These are phyloP conservation scores for Rhodocollybia butyracea DNA, from an alignment of 768 basidiomycete genomes.

Conservation along the genomic window DNA sequence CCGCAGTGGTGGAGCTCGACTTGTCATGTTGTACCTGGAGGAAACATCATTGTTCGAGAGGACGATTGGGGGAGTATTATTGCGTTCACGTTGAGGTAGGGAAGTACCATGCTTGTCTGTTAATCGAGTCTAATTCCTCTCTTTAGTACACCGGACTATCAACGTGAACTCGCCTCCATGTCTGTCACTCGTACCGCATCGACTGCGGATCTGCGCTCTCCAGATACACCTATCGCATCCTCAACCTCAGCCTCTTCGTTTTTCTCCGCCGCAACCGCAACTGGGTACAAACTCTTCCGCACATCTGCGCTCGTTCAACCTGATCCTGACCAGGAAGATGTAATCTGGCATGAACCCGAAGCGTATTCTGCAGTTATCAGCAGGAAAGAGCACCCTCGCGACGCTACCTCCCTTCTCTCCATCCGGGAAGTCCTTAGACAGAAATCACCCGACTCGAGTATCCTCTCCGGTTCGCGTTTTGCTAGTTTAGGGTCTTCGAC, in stretches of 20 bases:
- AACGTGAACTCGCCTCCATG: conserved; percentile 41
- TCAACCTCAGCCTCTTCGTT: conserved; percentile 40
- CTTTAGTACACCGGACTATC: conserved; percentile 59
- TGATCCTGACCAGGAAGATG: conserved; percentile 60
- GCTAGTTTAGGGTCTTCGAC: conserved; percentile 11
- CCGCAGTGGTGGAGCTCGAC: conserved; percentile 65
- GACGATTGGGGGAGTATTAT: conserved; percentile 79
- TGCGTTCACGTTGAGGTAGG: conserved; percentile 69
- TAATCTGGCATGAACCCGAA: conserved; percentile 60
- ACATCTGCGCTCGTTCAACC: conserved; percentile 36
- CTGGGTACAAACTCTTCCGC: conserved; percentile 47
- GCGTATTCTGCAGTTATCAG: conserved; percentile 56
- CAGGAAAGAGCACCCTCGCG: conserved; percentile 61
- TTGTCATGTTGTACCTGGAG: conserved; percentile 64
- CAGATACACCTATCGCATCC: conserved; percentile 16
- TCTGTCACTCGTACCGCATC: conserved; percentile 24
- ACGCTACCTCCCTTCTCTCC: conserved; percentile 52
- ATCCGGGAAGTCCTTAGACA: conserved; percentile 62
- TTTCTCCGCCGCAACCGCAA: conserved; percentile 37
- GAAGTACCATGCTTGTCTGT: conserved; percentile 5
- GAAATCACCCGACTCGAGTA: conserved; percentile 30
- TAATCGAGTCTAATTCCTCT: conserved; percentile 3
- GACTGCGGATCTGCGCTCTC: conserved; percentile 1
- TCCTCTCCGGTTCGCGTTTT: conserved; percentile 12
- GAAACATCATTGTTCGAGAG: conserved; percentile 64